These are phyloP conservation scores for Paracamarosporium sp. DNA, from an alignment of 2,329 filamentous ascomycete species.

Conservation along the genomic window DNA sequence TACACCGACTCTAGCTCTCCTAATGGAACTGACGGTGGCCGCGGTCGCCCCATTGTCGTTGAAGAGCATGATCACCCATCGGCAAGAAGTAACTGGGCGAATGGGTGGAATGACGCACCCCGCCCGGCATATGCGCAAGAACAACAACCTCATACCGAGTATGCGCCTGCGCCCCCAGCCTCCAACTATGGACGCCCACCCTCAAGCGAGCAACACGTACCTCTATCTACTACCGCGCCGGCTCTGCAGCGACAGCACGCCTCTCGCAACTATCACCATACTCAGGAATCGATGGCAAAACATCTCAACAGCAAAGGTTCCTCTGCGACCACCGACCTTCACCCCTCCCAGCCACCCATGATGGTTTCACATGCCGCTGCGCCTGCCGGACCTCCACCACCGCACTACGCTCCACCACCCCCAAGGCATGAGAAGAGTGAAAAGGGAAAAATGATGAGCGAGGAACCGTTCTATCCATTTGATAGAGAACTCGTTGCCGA, in stretches of 20 bases:
- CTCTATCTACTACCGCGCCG: constrained; percentile 21
- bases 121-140: constrained; percentile 32
- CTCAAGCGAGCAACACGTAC: constrained; percentile 31
- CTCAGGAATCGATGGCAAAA: constrained; percentile 36
- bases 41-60: constrained; percentile 53
- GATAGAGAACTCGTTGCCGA: constrained; percentile 80
- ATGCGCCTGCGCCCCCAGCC: constrained; percentile 23
- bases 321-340: constrained; percentile 46
- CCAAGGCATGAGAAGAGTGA: constrained; percentile 63
- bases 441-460: constrained; percentile 88
- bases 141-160: constrained; percentile 26
- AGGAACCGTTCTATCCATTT: constrained; percentile 80
- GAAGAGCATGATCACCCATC: constrained; percentile 51
- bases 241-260: constrained; percentile 34
- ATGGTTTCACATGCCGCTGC: constrained; percentile 20
- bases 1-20: constrained; percentile 42
- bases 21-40: constrained; percentile 49
- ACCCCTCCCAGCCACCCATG: constrained; percentile 31
- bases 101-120: constrained; percentile 29
- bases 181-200: constrained; percentile 26
- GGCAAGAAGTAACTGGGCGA: constrained; percentile 28
- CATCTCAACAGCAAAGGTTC: constrained; percentile 24
- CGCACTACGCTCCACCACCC: constrained; percentile 26
- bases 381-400: constrained; percentile 29
- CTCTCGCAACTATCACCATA: constrained; percentile 40